Evolutionary conservation across 176 grass and related monocot genomes (phyloP).

Genomic region (Alopecurus myosuroides): DNA sequence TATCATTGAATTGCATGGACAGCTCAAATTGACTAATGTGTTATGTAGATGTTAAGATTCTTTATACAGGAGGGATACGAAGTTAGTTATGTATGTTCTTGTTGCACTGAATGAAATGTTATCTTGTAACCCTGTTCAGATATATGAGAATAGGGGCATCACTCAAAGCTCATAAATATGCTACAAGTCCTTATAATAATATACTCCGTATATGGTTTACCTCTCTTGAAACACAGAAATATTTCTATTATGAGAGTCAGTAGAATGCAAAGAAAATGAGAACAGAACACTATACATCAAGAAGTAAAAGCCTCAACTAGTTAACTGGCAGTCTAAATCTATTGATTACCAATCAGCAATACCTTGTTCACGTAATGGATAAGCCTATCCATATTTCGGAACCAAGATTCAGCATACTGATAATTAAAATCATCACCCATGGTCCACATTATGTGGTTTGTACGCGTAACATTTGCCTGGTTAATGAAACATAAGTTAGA

Average conservation of each 20-base stretch:
- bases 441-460: slow-evolving; percentile 97
- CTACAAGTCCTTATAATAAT: not conserved
- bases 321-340: not conserved
- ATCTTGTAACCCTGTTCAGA: not conserved
- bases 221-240: not conserved
- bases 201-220: not conserved
- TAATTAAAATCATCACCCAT: slow-evolving; percentile 96
- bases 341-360: slow-evolving; percentile 13
- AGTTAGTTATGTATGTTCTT: not conserved
- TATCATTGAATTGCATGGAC: not conserved
- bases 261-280: not conserved
- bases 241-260: not conserved
- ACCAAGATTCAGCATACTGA: slow-evolving; percentile 94
- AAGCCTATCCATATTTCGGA: slow-evolving; percentile 91
- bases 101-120: not conserved
- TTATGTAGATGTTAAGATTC: not conserved
- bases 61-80: not conserved
- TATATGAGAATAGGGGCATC: not conserved
- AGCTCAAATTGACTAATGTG: not conserved
- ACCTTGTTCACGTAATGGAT: slow-evolving; percentile 95
- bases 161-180: not conserved
- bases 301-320: not conserved
- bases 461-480: slow-evolving; percentile 83
- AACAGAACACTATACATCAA: not conserved
- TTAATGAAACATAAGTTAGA: slow-evolving; percentile 18